Evolutionary conservation across 257 asterid species (phyloP), one percentile per base, ranked within the genome.

Genomic region (Apocynum venetum): DNA sequence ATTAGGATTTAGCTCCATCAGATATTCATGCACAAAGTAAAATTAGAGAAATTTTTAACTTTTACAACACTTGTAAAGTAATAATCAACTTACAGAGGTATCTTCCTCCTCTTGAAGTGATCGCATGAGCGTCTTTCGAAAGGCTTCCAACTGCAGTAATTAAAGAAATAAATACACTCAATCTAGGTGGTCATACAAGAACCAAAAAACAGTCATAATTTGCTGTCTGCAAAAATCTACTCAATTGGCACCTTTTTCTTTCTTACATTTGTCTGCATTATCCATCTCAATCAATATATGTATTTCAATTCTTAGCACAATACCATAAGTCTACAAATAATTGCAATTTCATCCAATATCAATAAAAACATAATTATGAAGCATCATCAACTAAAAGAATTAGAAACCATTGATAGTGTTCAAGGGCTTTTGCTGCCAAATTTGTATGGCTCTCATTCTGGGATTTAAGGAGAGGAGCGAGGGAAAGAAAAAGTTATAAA

Each of bases 21-120:
- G 8, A 40, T 53, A 64, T 49, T 73, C 56, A 40, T 3, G 43
- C 25, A 12, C 0, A 7, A 41, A 38, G 20, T 35, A 55, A 43
- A 61, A 36, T 15, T 55, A 9, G 43, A 48, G 68, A 6, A 48
- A 64, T 19, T 64, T 10, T 47, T 56, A n/a, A 35, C n/a, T 49
- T 61, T 55, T 11, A 56, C 11, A 48, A 69, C 56, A 4, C 19
- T 25, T 15, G 35, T 61, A 19, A 40, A 52, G 57, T 49, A 73
- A n/a, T 52, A 17, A 72, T 43, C 68, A 74, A 79, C 93, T 89
- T 83, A 93, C 98, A 25, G 91, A 79, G 76, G 77, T 85, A 56
- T 90, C 95, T 25, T 93, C 96, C 38, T 90, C 98, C 12, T 93
- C 98, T 83, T 91, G 91, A 43, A 93, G 98, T 4, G 98, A 93